Evolutionary conservation across 371 early-diverging fungal genomes (phyloP).

Genomic region (Dichotomocladium elegans): DNA sequence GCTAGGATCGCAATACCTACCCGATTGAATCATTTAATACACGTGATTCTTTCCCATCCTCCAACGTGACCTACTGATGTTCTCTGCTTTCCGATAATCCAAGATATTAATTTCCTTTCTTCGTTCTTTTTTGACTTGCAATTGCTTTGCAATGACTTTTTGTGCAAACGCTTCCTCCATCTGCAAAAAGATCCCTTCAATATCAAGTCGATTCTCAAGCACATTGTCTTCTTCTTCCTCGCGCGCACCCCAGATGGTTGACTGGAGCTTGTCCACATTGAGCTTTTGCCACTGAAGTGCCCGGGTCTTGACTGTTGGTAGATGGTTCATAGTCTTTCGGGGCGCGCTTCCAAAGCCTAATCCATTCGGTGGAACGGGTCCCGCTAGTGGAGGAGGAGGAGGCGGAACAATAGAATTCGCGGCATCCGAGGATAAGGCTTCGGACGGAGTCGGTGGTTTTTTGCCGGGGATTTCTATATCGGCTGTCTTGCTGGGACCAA

Average conservation of each 20-base stretch:
- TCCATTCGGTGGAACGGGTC: slow-evolving; percentile 6
- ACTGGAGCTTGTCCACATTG: slow-evolving; percentile 51
- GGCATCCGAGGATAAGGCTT: too few species aligned
- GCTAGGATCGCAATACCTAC: slow-evolving; percentile 71
- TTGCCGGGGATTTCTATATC: background rate
- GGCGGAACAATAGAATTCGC: slow-evolving; percentile 24
- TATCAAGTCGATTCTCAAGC: slow-evolving; percentile 38
- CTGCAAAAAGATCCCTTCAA: slow-evolving; percentile 61
- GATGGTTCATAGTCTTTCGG: slow-evolving; percentile 61
- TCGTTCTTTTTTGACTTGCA: slow-evolving; percentile 22
- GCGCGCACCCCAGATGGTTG: slow-evolving; percentile 52
- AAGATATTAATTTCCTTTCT: slow-evolving; percentile 62
- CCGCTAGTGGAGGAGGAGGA: slow-evolving; percentile 10
- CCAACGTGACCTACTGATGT: slow-evolving; percentile 61
- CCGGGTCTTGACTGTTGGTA: slow-evolving; percentile 71
- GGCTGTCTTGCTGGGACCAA: slow-evolving; percentile 3
- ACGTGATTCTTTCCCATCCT: background rate
- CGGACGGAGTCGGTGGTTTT: slow-evolving; percentile 12
- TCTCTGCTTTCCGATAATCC: slow-evolving; percentile 73
- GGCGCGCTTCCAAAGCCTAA: slow-evolving; percentile 1
- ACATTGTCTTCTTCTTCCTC: slow-evolving; percentile 39
- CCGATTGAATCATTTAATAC: background rate
- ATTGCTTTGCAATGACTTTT: slow-evolving; percentile 46
- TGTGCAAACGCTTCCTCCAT: slow-evolving; percentile 80
- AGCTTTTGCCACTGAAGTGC: slow-evolving; percentile 86